These are phyloP conservation scores for Artemisia tridentata DNA, from an alignment of 129 eudicot genomes.

Conservation along the genomic window DNA sequence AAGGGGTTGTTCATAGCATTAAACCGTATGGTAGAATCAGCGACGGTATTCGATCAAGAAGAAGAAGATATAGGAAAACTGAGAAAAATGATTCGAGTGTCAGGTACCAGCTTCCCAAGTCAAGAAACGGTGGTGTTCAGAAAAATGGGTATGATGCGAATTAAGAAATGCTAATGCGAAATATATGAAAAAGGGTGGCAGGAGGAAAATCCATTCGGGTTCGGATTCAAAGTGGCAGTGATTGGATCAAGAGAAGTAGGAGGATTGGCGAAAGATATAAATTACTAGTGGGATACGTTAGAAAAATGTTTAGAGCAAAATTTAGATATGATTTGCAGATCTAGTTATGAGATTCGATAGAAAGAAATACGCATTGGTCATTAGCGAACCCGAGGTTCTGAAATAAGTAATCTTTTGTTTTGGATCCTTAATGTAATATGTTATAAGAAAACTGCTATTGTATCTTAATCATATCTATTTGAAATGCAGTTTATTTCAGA, in stretches of 20 bases:
- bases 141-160: constrained; percentile 16
- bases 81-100: constrained; percentile 24
- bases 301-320: constrained; percentile 26
- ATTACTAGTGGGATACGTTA: constrained; percentile 16
- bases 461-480: too few species aligned
- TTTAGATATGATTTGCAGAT: constrained; percentile 81
- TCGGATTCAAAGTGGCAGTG: constrained; percentile 11
- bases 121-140: background rate
- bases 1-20: constrained; percentile 90
- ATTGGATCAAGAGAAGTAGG: constrained; percentile 23
- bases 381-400: too few species aligned
- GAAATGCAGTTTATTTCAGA: too few species aligned
- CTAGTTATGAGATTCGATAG: too few species aligned
- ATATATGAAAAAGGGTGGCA: constrained; percentile 13
- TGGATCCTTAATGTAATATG: too few species aligned
- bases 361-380: too few species aligned
- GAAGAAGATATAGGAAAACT: background rate
- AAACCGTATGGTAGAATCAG: constrained; percentile 61
- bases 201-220: constrained; percentile 7
- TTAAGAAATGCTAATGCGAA: constrained; percentile 13
- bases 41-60: constrained; percentile 16
- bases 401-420: too few species aligned
- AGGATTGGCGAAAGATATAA: constrained; percentile 9
- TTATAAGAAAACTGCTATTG: too few species aligned
- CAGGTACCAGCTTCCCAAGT: constrained; percentile 6